Percentiles rank a stretch among this genome's conserved stretches.
phyloP scores from a whole-genome alignment of 192 early-diverging fungal genomes.

The Coemansia sp. region DNA sequence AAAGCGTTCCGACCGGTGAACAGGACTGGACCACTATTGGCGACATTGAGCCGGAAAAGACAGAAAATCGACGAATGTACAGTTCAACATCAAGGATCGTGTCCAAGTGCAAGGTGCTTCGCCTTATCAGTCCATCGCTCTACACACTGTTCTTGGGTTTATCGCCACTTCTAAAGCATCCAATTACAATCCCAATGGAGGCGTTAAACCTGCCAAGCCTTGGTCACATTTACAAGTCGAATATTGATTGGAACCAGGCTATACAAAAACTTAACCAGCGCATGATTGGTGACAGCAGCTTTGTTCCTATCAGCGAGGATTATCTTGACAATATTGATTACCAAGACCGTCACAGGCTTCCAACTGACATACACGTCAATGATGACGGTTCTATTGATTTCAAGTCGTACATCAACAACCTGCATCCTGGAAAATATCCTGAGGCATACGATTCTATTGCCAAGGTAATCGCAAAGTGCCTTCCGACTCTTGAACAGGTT shows the following conservation, averaged over 20 bases:
- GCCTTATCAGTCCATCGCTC: background rate
- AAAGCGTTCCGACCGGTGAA: background rate
- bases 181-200: background rate
- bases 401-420: background rate
- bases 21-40: too few relatives aligned
- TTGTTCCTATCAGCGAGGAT: background rate
- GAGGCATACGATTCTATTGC: background rate
- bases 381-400: background rate
- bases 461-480: background rate
- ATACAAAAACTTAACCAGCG: too few relatives aligned
- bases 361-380: background rate
- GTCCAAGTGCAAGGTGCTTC: background rate
- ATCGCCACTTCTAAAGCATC: background rate
- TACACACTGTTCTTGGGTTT: background rate
- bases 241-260: too few relatives aligned
- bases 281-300: background rate
- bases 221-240: background rate
- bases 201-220: background rate
- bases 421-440: background rate
- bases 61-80: too few relatives aligned
- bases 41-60: too few relatives aligned
- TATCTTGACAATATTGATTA: background rate
- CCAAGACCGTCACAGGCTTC: background rate
- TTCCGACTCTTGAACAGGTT: background rate
- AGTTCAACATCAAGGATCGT: background rate